These are phyloP conservation scores for Aspergillus olivimuriae DNA, from an alignment of 495 filamentous ascomycete species.

Conservation along the genomic window DNA sequence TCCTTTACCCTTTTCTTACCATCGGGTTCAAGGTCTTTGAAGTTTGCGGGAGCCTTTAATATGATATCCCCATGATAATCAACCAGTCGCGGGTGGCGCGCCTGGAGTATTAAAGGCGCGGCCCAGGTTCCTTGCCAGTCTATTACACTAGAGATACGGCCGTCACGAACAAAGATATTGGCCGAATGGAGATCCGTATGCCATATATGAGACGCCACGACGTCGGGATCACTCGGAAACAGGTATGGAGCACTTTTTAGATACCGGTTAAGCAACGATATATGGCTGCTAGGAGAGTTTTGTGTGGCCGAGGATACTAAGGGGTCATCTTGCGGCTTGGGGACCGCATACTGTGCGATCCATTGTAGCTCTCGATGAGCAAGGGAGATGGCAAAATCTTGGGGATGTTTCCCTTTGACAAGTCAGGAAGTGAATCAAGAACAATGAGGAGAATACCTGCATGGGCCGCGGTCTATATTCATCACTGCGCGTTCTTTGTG, in stretches of 20 bases:
- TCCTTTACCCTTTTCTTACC: constrained; percentile 14
- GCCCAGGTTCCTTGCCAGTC: constrained; percentile 26
- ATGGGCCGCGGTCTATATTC: constrained; percentile 26
- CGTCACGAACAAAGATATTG: constrained; percentile 29
- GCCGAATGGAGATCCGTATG: constrained; percentile 29
- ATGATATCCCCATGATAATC: constrained; percentile 22
- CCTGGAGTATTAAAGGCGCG: constrained; percentile 21
- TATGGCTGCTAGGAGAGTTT: constrained; percentile 16
- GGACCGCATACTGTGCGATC: constrained; percentile 18
- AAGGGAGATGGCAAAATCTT: constrained; percentile 18
- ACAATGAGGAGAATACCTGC: constrained; percentile 11
- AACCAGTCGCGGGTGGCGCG: constrained; percentile 16
- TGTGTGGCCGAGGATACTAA: constrained; percentile 11
- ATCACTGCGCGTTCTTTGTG: constrained; percentile 18
- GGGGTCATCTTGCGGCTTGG: constrained; percentile 9
- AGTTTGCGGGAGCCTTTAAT: constrained; percentile 19
- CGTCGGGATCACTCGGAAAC: constrained; percentile 13
- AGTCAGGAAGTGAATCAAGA: constrained; percentile 6
- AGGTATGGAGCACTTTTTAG: constrained; percentile 20
- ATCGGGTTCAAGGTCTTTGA: constrained; percentile 15
- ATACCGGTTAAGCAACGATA: constrained; percentile 18
- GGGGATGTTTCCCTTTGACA: constrained; percentile 13
- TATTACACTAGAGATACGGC: constrained; percentile 23
- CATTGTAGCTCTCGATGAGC: constrained; percentile 21
- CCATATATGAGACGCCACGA: constrained; percentile 22